phyloP scores from a whole-genome alignment of 1,139 yeast species.

The Taphrina pruni region DNA sequence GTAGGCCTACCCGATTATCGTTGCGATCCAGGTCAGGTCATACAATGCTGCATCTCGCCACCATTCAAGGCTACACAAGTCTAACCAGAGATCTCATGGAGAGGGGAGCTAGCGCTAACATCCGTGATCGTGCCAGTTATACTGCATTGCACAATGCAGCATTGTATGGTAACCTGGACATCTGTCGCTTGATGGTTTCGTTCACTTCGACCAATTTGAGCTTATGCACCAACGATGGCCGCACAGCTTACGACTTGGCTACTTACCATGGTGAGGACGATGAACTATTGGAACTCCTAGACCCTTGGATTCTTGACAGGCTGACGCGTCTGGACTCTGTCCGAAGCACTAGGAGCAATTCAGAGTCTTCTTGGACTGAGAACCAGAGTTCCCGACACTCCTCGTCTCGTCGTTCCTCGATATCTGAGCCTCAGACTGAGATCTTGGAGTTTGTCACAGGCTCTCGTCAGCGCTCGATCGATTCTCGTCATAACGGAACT shows the following conservation, averaged over 20 bases:
- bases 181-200: constrained; percentile 64
- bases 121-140: constrained; percentile 76
- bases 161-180: constrained; percentile 69
- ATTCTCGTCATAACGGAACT: constrained; percentile 4
- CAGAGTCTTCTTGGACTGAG: constrained; percentile 3
- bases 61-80: constrained; percentile 70
- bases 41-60: constrained; percentile 82
- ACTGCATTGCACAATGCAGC: constrained; percentile 89
- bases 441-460: background rate
- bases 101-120: constrained; percentile 80
- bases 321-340: background rate
- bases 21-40: constrained; percentile 82
- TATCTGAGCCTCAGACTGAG: background rate
- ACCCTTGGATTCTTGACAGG: constrained; percentile 16
- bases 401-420: background rate
- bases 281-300: constrained; percentile 13
- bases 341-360: constrained; percentile 12
- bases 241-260: constrained; percentile 32
- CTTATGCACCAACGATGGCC: constrained; percentile 31
- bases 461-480: background rate
- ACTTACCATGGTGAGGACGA: constrained; percentile 15
- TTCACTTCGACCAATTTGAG: constrained; percentile 55
- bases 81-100: constrained; percentile 69
- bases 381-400: background rate
- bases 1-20: constrained; percentile 72